A percentile compares a stretch with the other conserved stretches of the same genome.
Evolutionary conservation across 1,284 basidiomycete genomes (phyloP).

Genomic region (Chalciporus piperatoides): DNA sequence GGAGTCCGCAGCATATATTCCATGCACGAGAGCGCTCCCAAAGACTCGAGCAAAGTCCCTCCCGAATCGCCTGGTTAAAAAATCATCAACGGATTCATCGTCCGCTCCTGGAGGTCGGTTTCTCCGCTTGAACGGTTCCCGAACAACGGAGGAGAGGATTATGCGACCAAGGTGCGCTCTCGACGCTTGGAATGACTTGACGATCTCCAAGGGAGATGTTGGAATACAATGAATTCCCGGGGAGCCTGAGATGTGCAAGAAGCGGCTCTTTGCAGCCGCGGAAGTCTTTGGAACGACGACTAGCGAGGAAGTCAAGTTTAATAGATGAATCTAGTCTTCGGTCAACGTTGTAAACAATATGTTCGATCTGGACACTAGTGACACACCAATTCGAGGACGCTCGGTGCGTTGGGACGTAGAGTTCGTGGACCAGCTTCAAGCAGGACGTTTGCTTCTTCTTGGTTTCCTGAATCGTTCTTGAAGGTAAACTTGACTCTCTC

Average conservation of each 20-base stretch:
- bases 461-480: slow-evolving; percentile 32
- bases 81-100: slow-evolving; percentile 83
- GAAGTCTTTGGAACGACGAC: slow-evolving; percentile 63
- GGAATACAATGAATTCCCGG: slow-evolving; percentile 44
- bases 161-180: slow-evolving; percentile 47
- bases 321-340: slow-evolving; percentile 64
- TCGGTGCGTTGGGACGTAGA: slow-evolving; percentile 68
- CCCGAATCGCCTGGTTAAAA: slow-evolving; percentile 78
- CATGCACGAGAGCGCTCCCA: slow-evolving; percentile 85
- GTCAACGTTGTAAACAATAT: slow-evolving; percentile 18
- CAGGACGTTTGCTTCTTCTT: slow-evolving; percentile 43
- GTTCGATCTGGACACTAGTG: neutral
- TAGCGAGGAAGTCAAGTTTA: slow-evolving; percentile 57
- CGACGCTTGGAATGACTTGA: slow-evolving; percentile 40
- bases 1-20: slow-evolving; percentile 89
- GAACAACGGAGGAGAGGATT: slow-evolving; percentile 52
- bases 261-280: slow-evolving; percentile 72
- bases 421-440: slow-evolving; percentile 85
- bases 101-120: slow-evolving; percentile 38
- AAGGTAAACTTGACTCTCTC: slow-evolving; percentile 46
- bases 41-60: slow-evolving; percentile 67
- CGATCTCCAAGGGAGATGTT: slow-evolving; percentile 44
- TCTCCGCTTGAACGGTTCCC: slow-evolving; percentile 53
- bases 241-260: slow-evolving; percentile 58
- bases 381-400: slow-evolving; percentile 79